Evolutionary conservation across 2,329 filamentous ascomycete species (phyloP), one percentile per base, ranked within the genome.

Genomic region (Remersonia thermophila): DNA sequence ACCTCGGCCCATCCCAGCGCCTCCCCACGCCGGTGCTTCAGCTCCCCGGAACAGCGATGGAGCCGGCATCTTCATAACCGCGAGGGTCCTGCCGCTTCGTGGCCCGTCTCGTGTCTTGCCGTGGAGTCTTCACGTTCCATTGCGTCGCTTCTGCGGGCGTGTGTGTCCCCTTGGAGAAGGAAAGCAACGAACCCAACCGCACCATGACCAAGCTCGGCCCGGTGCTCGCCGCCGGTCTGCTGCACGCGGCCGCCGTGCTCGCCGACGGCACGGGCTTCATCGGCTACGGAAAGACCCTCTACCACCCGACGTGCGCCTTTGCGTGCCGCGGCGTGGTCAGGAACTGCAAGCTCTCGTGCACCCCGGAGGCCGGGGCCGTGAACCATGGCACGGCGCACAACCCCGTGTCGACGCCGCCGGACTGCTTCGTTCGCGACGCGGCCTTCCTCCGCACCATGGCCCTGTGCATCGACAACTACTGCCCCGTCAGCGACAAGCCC

Each of bases 261-360:
- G 40, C 10, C 13, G 36, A 42, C 40, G 40, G 40, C 4, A 27
- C 17, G 11, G 57, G 57, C 26, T 38, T 59, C 13, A 54, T 60
- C 25, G 57, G 57, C 33, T 52, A 49, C 39, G 56, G 57, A 10
- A 60, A 56, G 36, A 51, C 47, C 0, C 52, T 60, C 44, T 59
- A 55, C 44, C 36, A 57, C 8, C 57, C 57, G 8, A 43, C 52
- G 1, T 61, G 58, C 39, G 51, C 55, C 1, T 59, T 55, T 27
- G 55, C 55, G 4, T 60, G 57, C 23, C 55, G 56, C 8, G 41
- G 39, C 13, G 47, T 56, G 26, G 37, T 59, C 32, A 38, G 40
- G 30, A 42, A 39, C 10, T 49, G 49, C 18, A 35, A 40, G n/a
- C 44, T 60, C 2, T 37, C 41, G 1, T 59, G 56, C 45, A 56